Percentiles rank a stretch among this genome's conserved stretches.
Conservation (phyloP, 306 rosid species). For the Trifolium pratense region DNA sequence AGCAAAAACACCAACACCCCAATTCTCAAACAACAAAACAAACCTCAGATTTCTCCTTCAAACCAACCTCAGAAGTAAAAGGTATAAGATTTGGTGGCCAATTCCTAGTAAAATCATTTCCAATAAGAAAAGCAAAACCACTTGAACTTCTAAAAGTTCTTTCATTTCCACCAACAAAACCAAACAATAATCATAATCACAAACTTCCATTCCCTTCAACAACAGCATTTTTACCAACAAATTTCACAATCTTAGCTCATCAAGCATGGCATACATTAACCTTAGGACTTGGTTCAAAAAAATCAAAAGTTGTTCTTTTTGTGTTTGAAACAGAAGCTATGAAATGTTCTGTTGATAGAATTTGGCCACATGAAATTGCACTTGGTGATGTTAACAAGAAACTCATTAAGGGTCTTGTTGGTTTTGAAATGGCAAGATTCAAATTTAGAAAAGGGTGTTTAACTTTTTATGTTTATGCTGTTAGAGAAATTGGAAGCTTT, state of each 20-base stretch:
- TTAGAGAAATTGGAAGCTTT: slow-evolving; percentile 64
- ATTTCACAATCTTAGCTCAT: slow-evolving; percentile 94
- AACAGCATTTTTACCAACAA: slow-evolving; percentile 83
- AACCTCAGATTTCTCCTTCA: slow-evolving; percentile 88
- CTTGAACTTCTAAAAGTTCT: slow-evolving; percentile 75
- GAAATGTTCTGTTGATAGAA: slow-evolving; percentile 62
- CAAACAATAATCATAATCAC: not conserved
- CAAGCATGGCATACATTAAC: slow-evolving; percentile 98
- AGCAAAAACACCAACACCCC: slow-evolving; percentile 90
- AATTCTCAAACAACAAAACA: slow-evolving; percentile 72
- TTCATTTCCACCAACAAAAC: slow-evolving; percentile 65
- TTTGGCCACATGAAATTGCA: slow-evolving; percentile 84
- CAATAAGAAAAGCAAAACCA: slow-evolving; percentile 81
- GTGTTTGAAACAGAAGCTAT: slow-evolving; percentile 76
- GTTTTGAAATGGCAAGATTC: slow-evolving; percentile 88
- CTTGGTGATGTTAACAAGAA: slow-evolving; percentile 87
- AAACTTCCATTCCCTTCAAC: slow-evolving; percentile 81
- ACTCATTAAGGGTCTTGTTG: slow-evolving; percentile 72
- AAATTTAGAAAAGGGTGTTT: slow-evolving; percentile 95
- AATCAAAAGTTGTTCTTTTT: slow-evolving; percentile 78
- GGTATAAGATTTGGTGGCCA: slow-evolving; percentile 95
- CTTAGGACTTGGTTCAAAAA: slow-evolving; percentile 92
- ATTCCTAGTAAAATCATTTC: slow-evolving; percentile 92
- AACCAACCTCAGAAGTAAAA: slow-evolving; percentile 81
- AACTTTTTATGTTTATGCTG: slow-evolving; percentile 91